Conservation (phyloP, 2,329 filamentous ascomycete species). For the Dothiorella sarmentorum region DNA sequence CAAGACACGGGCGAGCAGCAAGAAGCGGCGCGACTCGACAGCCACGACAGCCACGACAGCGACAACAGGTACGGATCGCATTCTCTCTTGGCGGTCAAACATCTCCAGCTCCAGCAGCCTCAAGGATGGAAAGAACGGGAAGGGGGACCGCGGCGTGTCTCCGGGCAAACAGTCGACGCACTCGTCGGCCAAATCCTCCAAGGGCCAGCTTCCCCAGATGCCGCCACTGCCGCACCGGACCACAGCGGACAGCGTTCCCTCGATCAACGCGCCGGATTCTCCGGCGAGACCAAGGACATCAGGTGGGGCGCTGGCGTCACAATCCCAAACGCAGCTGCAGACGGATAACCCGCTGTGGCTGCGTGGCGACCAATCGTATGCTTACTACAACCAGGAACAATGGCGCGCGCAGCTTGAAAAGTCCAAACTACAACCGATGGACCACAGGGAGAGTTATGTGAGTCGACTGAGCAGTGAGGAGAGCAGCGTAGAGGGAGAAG, state of each 20-base stretch:
- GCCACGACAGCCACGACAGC: conserved; percentile 39
- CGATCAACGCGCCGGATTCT: background rate
- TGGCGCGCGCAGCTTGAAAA: conserved; percentile 24
- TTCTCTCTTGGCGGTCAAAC: conserved; percentile 81
- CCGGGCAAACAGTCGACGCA: conserved; percentile 43
- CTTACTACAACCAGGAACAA: conserved; percentile 49
- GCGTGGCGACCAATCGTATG: conserved; percentile 50
- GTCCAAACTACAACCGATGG: conserved; percentile 19
- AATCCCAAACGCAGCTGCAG: background rate
- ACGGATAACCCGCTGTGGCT: conserved; percentile 46
- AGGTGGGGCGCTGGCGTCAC: conserved; percentile 15
- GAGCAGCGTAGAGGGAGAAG: conserved; percentile 47
- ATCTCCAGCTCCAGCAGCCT: conserved; percentile 39
- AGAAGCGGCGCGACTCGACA: conserved; percentile 46
- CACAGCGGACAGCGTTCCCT: conserved; percentile 18
- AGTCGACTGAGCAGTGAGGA: conserved; percentile 59
- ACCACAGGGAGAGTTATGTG: conserved; percentile 43
- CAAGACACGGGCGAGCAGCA: conserved; percentile 50
- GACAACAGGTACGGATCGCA: conserved; percentile 63
- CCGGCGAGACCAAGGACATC: conserved; percentile 7
- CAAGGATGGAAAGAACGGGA: conserved; percentile 24
- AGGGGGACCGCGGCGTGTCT: conserved; percentile 44
- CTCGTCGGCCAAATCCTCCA: conserved; percentile 23
- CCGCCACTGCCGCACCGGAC: conserved; percentile 13
- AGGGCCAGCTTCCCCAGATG: conserved; percentile 22